A percentile compares a stretch with the other conserved stretches of the same genome.
phyloP scores from a whole-genome alignment of 371 early-diverging fungal species.

The Dinochytrium kinnereticum region DNA sequence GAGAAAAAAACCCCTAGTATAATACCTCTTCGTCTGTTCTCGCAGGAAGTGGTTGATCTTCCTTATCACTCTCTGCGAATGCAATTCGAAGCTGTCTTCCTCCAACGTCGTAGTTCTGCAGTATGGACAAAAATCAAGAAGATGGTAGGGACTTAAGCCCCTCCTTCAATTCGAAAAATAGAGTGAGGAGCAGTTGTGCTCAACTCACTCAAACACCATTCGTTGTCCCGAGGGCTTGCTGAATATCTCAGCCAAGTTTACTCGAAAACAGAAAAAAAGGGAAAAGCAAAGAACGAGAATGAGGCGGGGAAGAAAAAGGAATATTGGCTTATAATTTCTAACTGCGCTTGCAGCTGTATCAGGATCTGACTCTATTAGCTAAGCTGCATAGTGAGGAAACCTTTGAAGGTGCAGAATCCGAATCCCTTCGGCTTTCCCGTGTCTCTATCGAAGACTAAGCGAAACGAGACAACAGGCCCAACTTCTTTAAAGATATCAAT shows the following conservation, averaged over 20 bases:
- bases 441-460: slow-evolving; percentile 85
- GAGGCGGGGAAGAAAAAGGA: slow-evolving; percentile 9
- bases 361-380: slow-evolving; percentile 56
- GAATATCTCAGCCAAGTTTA: slow-evolving; percentile 15
- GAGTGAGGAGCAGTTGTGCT: not conserved
- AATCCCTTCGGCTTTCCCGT: slow-evolving; percentile 90
- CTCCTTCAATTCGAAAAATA: not conserved
- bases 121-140: slow-evolving; percentile 1
- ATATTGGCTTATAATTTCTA: slow-evolving; percentile 54
- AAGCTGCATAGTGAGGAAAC: slow-evolving; percentile 40
- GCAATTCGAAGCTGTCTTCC: slow-evolving; percentile 83
- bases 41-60: slow-evolving; percentile 22
- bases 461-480: slow-evolving; percentile 77
- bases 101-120: slow-evolving; percentile 82
- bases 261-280: not conserved
- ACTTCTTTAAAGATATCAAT: slow-evolving; percentile 88
- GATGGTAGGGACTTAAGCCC: not conserved
- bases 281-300: slow-evolving; percentile 24
- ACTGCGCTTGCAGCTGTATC: slow-evolving; percentile 85
- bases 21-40: slow-evolving; percentile 4
- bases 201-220: slow-evolving; percentile 9
- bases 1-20: too few relatives aligned
- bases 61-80: slow-evolving; percentile 74
- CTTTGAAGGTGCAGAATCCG: slow-evolving; percentile 87
- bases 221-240: slow-evolving; percentile 10